Base-by-base conservation (phyloP, 176 grass and related monocot species). In the Cenchrus fungigraminus region DNA sequence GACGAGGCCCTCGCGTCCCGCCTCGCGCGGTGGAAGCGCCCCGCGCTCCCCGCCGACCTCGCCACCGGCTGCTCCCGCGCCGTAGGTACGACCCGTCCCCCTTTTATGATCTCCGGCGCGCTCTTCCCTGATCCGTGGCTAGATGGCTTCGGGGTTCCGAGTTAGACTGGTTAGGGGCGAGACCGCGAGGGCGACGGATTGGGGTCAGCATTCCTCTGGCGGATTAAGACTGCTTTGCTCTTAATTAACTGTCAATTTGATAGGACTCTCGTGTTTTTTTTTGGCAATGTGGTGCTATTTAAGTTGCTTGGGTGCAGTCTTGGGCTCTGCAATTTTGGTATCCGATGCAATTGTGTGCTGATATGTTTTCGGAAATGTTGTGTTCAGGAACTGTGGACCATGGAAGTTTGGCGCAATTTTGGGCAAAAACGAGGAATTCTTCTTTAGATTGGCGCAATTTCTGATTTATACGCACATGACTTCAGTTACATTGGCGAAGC, bases 11-110 rank as follows among this genome's bases (percentile, higher is more conserved):
- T 94, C 7, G 74, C 91, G 12, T 98, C 91, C 31, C 89, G 91
- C 73, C 91, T 98, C 52, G 79, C 89, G 22, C 87, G 85, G 81
- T 98, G 97, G 97, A 92, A 88, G 88, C 93, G 93, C 14, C 97
- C 96, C 65, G 58, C 85, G 12, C 91, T 98, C 65, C 86, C 91
- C 6, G 76, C 92, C 37, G 85, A 89, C 88, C 72, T 94, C 40
- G 67, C 86, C 15, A 69, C 86, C 28, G 75, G 84, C 0, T 83
- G 80, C 86, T 74, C 80, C 59, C 64, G 81, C 60, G 10, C 31
- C 71, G 74, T 94, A 34, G 80, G 92, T 94, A 94, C 68, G 49
- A 29, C 60, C 57, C 29, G 0, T 17, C 37, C 52, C 19, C 14
- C 6, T 54, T 5, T 25, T 6, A 32, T 32, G 31, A 37, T 8